phyloP scores from a whole-genome alignment of 306 rosid genomes.

The Lathyrus oleraceus region DNA sequence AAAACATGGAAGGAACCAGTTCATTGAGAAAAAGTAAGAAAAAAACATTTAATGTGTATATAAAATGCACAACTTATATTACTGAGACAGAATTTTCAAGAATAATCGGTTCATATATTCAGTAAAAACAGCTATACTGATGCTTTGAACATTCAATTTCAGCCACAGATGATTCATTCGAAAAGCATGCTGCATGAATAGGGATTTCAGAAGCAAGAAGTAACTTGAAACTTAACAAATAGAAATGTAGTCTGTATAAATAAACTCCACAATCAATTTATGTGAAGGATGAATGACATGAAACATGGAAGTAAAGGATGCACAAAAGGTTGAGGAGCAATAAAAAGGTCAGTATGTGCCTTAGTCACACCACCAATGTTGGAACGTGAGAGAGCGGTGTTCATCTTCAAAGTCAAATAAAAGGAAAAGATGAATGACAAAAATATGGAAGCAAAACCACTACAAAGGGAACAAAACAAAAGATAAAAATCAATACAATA shows the following conservation, averaged over 20 bases:
- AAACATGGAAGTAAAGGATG: neutral
- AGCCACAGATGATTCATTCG: neutral
- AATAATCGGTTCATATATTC: neutral
- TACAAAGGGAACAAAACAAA: no score
- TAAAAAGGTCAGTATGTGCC: neutral
- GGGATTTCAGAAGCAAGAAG: slow-evolving; percentile 11
- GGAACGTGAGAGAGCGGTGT: neutral
- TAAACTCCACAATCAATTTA: neutral
- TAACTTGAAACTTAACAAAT: neutral
- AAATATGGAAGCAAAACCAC: no score
- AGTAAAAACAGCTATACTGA: neutral
- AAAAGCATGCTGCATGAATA: neutral
- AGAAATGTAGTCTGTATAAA: neutral
- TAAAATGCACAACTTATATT: neutral
- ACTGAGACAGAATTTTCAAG: slow-evolving; percentile 4
- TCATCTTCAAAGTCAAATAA: neutral
- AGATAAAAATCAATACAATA: no score
- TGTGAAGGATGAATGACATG: no score
- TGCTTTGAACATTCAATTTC: neutral
- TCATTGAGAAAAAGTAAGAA: neutral
- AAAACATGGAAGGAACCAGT: slow-evolving; percentile 11
- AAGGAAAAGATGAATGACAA: no score
- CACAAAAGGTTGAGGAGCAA: neutral
- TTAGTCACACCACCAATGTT: neutral
- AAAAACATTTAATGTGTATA: neutral